phyloP scores from a whole-genome alignment of 2,329 filamentous ascomycete species.

The Xylariaceae sp. region DNA sequence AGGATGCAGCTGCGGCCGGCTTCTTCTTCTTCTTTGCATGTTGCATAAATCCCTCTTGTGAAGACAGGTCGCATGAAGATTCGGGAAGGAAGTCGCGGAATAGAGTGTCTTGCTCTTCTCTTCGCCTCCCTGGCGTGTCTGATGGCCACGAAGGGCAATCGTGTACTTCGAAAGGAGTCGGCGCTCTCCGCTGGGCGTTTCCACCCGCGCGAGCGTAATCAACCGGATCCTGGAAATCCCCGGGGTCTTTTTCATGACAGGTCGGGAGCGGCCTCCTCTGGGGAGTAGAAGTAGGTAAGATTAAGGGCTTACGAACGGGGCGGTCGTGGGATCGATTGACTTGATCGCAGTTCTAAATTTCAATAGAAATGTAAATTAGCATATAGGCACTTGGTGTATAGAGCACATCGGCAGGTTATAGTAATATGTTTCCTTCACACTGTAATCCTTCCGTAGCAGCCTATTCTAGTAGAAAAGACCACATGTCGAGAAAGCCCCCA shows the following conservation, averaged over 20 bases:
- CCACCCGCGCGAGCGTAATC: conserved; percentile 24
- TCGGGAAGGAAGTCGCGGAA: conserved; percentile 46
- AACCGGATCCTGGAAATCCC: conserved; percentile 11
- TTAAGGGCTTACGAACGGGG: conserved; percentile 26
- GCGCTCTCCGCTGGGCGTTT: conserved; percentile 26
- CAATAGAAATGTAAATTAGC: conserved; percentile 18
- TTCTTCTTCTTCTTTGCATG: conserved; percentile 50
- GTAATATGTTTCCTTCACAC: too few species aligned
- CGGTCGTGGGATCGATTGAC: conserved; percentile 5
- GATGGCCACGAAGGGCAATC: conserved; percentile 20
- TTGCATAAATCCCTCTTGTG: conserved; percentile 52
- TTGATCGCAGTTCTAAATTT: conserved; percentile 17
- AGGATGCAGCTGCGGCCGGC: not conserved
- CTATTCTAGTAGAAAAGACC: too few species aligned
- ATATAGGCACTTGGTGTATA: too few species aligned
- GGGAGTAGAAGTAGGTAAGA: conserved; percentile 33
- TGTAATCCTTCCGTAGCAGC: too few species aligned
- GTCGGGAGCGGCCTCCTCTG: conserved; percentile 31
- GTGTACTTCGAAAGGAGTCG: conserved; percentile 24
- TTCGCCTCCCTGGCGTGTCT: conserved; percentile 22
- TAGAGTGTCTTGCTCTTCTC: conserved; percentile 33
- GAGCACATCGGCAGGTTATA: too few species aligned
- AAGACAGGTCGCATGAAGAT: conserved; percentile 56
- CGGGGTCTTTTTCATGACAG: conserved; percentile 17
- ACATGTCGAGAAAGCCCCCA: not conserved